A percentile compares a stretch with the other conserved stretches of the same genome.
phyloP scores from a whole-genome alignment of 2,329 filamentous ascomycete species.

The Ceratocystis albifundus region DNA sequence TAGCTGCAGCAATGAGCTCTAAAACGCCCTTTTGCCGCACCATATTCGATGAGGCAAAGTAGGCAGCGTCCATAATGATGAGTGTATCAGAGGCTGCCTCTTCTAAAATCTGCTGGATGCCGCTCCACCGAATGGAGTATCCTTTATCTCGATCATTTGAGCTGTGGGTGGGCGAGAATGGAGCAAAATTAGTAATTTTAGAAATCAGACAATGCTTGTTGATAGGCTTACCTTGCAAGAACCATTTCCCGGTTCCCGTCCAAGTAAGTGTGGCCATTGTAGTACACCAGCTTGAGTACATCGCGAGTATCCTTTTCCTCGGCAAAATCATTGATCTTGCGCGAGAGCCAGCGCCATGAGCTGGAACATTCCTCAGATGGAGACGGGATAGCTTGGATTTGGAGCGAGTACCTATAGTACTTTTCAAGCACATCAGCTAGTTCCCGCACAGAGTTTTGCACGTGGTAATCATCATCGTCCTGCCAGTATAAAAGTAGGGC shows the following conservation, averaged over 20 bases:
- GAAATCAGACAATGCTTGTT: slow-evolving; percentile 4
- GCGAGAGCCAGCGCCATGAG: slow-evolving; percentile 44
- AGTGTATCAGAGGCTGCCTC: slow-evolving; percentile 45
- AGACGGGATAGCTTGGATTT: slow-evolving; percentile 41
- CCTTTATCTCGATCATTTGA: slow-evolving; percentile 36
- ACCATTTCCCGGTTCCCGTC: slow-evolving; percentile 47
- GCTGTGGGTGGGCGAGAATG: slow-evolving; percentile 29
- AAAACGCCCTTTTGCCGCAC: slow-evolving; percentile 41
- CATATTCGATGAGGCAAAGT: slow-evolving; percentile 44
- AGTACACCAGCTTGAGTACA: slow-evolving; percentile 48
- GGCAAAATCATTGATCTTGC: slow-evolving; percentile 42
- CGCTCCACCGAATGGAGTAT: slow-evolving; percentile 42
- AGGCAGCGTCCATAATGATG: slow-evolving; percentile 48
- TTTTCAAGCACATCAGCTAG: slow-evolving; percentile 41
- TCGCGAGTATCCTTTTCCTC: slow-evolving; percentile 44
- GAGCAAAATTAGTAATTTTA: background rate
- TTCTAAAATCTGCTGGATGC: slow-evolving; percentile 46
- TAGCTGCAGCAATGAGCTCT: slow-evolving; percentile 45
- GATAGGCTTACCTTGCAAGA: slow-evolving; percentile 39
- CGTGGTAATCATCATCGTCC: slow-evolving; percentile 38
- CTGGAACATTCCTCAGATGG: slow-evolving; percentile 38
- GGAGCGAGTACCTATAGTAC: slow-evolving; percentile 41
- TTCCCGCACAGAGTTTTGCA: slow-evolving; percentile 34
- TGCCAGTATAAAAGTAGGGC: slow-evolving; percentile 47
- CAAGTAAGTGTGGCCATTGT: slow-evolving; percentile 44